Base-by-base conservation (phyloP, 2,329 filamentous ascomycete species). In the Fusarium sp. region DNA sequence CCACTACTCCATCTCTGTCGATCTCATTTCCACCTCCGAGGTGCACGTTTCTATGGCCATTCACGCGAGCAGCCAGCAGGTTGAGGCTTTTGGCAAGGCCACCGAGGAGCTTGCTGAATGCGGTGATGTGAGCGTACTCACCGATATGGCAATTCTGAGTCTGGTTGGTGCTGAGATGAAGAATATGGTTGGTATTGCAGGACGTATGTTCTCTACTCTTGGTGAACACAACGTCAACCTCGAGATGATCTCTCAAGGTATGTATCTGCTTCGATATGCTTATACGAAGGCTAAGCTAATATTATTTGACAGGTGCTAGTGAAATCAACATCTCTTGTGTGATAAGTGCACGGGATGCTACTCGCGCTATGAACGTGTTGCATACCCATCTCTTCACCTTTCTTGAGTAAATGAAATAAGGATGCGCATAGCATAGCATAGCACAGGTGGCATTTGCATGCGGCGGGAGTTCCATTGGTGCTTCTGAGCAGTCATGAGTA, bases 301-400 rank as follows among this genome's bases (percentile, higher is more conserved):
- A 0, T 62, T 18, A 34, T 11, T 72, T n/a, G 56, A 49, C 68
- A 97, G 94, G 94, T 76, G 96, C 96, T 27, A 98, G 94, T 79
- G 96, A 99, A 84, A 99, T 99, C 82, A 99, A 98, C 80, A 99
- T 99, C 65, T 97, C 94, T 13, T 99, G 96, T 78, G 96, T 99
- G 47, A 97, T 99, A 78, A 94, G 97, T 76, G 93, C 94, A 72
- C 86, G 91, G 71, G 94, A 98, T 78, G 94, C 96, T 24, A 94
- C 94, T 73, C 90, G 96, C 73, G 96, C 96, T 32, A 92, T 99
- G 86, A 98, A 97, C 79, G 94, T 98, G 76, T 86, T 99, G 71
- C 96, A 99, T 80, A 98, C 96, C 22, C 95, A 94, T 83, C 88
- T 99, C 61, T 98, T 99, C 79, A 98, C 94, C 3, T 98, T 98